phyloP scores from a whole-genome alignment of 1,284 basidiomycete genomes.

The Limonomyces culmigenus region DNA sequence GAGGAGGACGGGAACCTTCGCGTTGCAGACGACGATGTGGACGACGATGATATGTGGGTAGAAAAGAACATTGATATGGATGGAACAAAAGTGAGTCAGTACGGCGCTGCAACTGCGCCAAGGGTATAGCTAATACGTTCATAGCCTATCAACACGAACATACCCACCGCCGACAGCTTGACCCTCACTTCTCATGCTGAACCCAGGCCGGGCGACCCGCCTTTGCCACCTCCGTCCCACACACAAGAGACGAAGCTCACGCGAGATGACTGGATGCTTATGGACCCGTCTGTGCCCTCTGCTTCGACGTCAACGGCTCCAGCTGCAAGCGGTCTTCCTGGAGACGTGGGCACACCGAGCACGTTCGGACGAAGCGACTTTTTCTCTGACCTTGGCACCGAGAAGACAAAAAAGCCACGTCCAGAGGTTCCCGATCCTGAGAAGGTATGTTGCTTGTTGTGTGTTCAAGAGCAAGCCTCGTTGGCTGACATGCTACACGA shows the following conservation, averaged over 20 bases:
- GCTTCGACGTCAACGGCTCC: too few species aligned
- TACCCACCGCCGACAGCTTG: conserved; percentile 68
- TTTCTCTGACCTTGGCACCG: conserved; percentile 71
- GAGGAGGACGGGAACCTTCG: conserved; percentile 15
- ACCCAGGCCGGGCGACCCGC: conserved; percentile 21
- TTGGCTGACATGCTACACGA: too few species aligned
- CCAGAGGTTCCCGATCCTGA: conserved; percentile 55
- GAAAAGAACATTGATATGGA: conserved; percentile 77
- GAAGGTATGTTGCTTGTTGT: conserved; percentile 27
- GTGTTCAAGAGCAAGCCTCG: not conserved
- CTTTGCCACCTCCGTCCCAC: conserved; percentile 25
- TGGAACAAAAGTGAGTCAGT: conserved; percentile 52
- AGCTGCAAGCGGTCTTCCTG: too few species aligned
- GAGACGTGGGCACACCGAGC: too few species aligned
- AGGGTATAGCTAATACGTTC: conserved; percentile 2
- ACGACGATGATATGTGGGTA: conserved; percentile 65
- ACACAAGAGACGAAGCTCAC: conserved; percentile 33
- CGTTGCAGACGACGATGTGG: conserved; percentile 52
- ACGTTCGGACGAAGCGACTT: conserved; percentile 66
- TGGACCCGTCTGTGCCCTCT: too few species aligned
- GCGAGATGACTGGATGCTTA: conserved; percentile 88
- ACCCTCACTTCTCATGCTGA: conserved; percentile 44
- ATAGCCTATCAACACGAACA: conserved; percentile 51
- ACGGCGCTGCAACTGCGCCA: conserved; percentile 7
- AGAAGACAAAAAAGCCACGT: conserved; percentile 46